Conservation (phyloP, 768 basidiomycete species). For the Thelephora ganbajun region DNA sequence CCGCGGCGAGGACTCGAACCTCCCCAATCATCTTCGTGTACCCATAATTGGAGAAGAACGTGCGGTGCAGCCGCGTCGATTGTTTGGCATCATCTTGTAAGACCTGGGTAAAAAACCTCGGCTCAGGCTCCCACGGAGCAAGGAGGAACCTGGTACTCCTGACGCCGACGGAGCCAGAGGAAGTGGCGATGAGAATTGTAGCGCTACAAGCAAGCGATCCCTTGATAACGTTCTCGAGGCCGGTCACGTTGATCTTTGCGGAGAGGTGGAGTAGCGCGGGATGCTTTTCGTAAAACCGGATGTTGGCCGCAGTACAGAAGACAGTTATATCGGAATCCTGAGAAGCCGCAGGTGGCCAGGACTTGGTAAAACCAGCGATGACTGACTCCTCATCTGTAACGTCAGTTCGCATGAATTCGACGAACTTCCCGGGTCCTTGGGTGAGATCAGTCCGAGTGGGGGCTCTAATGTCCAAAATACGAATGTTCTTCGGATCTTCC, state of each 20-base stretch:
- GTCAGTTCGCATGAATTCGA: slow-evolving; percentile 47
- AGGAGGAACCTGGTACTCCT: slow-evolving; percentile 46
- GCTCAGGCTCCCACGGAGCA: slow-evolving; percentile 63
- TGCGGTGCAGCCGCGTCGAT: slow-evolving; percentile 37
- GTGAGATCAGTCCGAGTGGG: slow-evolving; percentile 45
- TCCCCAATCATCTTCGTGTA: slow-evolving; percentile 51
- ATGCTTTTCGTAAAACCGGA: slow-evolving; percentile 64
- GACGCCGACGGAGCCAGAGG: slow-evolving; percentile 53
- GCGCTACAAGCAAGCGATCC: slow-evolving; percentile 44
- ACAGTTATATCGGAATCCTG: slow-evolving; percentile 36
- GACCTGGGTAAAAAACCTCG: slow-evolving; percentile 43
- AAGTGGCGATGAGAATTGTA: slow-evolving; percentile 51
- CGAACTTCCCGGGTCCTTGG: slow-evolving; percentile 33
- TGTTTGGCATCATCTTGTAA: slow-evolving; percentile 53
- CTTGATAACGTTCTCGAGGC: slow-evolving; percentile 53
- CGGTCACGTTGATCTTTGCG: slow-evolving; percentile 46
- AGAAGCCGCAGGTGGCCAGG: slow-evolving; percentile 30
- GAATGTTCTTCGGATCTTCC: slow-evolving; percentile 49
- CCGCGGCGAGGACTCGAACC: slow-evolving; percentile 25
- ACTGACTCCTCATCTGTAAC: slow-evolving; percentile 40
- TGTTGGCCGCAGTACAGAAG: slow-evolving; percentile 67
- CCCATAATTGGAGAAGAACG: slow-evolving; percentile 74
- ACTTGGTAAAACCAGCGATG: slow-evolving; percentile 43
- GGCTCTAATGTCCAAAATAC: slow-evolving; percentile 52
- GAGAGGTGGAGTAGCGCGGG: slow-evolving; percentile 36